phyloP scores from a whole-genome alignment of 352 stramenopile genomes.

The Phytophthora constricta region DNA sequence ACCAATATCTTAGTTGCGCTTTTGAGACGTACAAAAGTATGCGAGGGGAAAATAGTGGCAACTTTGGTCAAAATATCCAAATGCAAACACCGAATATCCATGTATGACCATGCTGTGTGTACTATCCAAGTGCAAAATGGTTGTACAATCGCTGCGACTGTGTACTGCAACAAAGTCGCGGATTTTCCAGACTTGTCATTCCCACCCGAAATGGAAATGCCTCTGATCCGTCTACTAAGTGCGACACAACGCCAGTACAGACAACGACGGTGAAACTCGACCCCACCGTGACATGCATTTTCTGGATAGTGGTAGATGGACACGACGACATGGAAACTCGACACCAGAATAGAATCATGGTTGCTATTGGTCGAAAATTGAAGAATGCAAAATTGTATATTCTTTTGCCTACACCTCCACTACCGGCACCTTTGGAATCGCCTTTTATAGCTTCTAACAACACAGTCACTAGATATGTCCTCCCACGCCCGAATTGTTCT shows the following conservation, averaged over 20 bases:
- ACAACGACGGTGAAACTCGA: too few relatives aligned
- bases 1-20: slow-evolving; percentile 1
- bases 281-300: too few relatives aligned
- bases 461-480: too few relatives aligned
- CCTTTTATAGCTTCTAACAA: too few relatives aligned
- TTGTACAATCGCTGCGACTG: not conserved
- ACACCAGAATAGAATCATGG: not conserved
- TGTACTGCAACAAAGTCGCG: not conserved
- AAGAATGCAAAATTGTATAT: too few relatives aligned
- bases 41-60: not conserved
- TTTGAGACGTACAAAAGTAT: slow-evolving; percentile 2
- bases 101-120: slow-evolving; percentile 3
- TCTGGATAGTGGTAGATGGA: too few relatives aligned
- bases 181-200: not conserved
- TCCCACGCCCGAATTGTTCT: slow-evolving; percentile 3
- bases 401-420: too few relatives aligned
- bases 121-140: slow-evolving; percentile 6
- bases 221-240: not conserved
- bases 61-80: slow-evolving; percentile 1
- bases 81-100: not conserved
- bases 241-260: not conserved
- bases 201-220: slow-evolving; percentile 1
- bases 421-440: too few relatives aligned
- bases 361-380: too few relatives aligned
- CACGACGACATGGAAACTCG: too few relatives aligned